Base-by-base conservation (phyloP, 768 basidiomycete genomes). In the Mycena filopes region DNA sequence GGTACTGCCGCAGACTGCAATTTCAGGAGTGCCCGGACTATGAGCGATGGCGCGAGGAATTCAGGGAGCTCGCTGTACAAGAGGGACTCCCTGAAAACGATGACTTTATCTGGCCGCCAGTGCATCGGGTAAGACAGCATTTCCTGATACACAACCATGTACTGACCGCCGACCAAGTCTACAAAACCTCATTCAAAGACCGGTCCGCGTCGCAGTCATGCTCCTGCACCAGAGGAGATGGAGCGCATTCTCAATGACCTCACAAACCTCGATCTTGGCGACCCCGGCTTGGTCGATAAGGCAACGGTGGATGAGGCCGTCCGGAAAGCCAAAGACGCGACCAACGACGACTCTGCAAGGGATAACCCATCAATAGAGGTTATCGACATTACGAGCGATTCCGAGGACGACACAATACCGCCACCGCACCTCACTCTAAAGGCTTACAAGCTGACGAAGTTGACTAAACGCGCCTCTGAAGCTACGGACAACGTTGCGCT, bases 11-110 rank as follows among this genome's bases (percentile, higher is more conserved):
- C 50, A 82, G 85, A 74, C 79, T 93, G 74, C 83, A 84, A 48
- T 94, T 92, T 72, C 78, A 81, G n/a, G 89, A 91, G 51, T 77
- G 80, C 43, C 92, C 92, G 11, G 87, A 93, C 71, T 94, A 94
- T 64, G 80, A 74, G 2, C 73, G 73, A 12, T 94, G 92, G 92
- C 80, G 83, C 26, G 78, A 84, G n/a, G 84, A 85, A 66, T 93
- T 94, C 73, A 76, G 82, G 48, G 82, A 83, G 46, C 83, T 93
- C n/a, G 88, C 87, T 2, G 71, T 79, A 18, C 84, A 89, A 18
- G 76, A 82, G 43, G 92, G 91, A 13, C 91, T 85, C 67, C 81
- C 81, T 3, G 79, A 82, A 23, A 80, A 81, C 55, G 86, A 90
- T 28, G 84, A 81, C 28, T 91, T 94, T 69, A 79, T 92, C 42